A percentile compares a stretch with the other conserved stretches of the same genome.
These are phyloP conservation scores for Gracilaria gracilis DNA, from an alignment of 23 red algal species.

Conservation along the genomic window DNA sequence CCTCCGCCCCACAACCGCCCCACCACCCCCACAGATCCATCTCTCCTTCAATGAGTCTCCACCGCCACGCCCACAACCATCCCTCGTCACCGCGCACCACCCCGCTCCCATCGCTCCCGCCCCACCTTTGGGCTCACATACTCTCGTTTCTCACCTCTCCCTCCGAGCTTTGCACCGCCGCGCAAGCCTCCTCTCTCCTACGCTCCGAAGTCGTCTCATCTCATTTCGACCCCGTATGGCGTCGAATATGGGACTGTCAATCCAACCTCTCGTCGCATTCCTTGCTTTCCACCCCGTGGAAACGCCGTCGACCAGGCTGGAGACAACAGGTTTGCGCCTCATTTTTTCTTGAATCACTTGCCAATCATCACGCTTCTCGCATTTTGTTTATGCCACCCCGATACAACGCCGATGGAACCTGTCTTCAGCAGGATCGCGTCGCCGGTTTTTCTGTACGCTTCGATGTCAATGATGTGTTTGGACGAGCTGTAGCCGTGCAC, in stretches of 20 bases:
- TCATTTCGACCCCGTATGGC: constrained; percentile 45
- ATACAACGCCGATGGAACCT: constrained; percentile 12
- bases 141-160: constrained; percentile 29
- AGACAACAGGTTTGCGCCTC: constrained; percentile 42
- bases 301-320: not conserved
- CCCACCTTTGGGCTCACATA: constrained; percentile 40
- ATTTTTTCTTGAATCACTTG: not conserved
- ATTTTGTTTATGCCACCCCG: constrained; percentile 15
- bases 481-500: constrained; percentile 10
- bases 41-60: not conserved
- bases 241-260: constrained; percentile 19
- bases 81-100: not conserved
- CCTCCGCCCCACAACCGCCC: too few relatives aligned
- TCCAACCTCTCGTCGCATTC: constrained; percentile 7
- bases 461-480: constrained; percentile 34
- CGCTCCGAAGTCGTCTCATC: constrained; percentile 5
- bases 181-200: not conserved
- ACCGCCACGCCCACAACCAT: not conserved
- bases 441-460: not conserved
- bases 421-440: not conserved
- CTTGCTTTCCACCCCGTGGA: constrained; percentile 24
- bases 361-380: not conserved
- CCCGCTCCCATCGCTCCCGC: constrained; percentile 35
- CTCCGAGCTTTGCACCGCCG: not conserved
- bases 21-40: too few relatives aligned